These are phyloP conservation scores for Blastocystis sp. DNA, from an alignment of 352 stramenopile genomes.

Conservation along the genomic window DNA sequence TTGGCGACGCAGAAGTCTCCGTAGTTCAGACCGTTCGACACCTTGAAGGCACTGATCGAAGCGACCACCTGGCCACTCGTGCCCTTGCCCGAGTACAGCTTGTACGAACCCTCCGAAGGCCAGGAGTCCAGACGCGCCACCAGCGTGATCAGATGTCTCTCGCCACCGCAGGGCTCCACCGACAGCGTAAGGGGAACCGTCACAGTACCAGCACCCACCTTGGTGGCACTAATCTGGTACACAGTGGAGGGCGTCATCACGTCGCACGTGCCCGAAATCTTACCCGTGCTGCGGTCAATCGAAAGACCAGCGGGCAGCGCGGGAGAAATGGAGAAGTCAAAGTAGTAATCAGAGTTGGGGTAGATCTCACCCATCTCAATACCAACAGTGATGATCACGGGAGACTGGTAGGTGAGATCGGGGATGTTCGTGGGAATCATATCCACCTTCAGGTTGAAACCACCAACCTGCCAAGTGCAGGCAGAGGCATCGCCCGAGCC, in stretches of 20 bases:
- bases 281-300: no score
- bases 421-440: neutral
- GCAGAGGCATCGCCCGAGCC: neutral
- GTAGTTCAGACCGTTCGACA: neutral
- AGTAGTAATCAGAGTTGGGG: no score
- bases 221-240: no score
- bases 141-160: no score
- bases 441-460: neutral
- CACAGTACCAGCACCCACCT: no score
- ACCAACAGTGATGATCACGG: neutral
- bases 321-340: no score
- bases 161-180: no score
- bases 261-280: no score
- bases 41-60: slow-evolving; percentile 19
- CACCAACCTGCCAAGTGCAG: neutral
- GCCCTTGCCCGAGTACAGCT: neutral
- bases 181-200: no score
- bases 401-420: neutral
- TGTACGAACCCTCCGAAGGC: neutral
- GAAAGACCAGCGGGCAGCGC: no score
- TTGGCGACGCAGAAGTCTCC: slow-evolving; percentile 30
- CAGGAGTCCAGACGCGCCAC: no score
- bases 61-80: neutral
- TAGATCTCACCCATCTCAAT: slow-evolving; percentile 64
- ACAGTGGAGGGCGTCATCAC: no score